Evolutionary conservation across 345 rosid species (phyloP).

Genomic region (Gossypium ekmanianum): DNA sequence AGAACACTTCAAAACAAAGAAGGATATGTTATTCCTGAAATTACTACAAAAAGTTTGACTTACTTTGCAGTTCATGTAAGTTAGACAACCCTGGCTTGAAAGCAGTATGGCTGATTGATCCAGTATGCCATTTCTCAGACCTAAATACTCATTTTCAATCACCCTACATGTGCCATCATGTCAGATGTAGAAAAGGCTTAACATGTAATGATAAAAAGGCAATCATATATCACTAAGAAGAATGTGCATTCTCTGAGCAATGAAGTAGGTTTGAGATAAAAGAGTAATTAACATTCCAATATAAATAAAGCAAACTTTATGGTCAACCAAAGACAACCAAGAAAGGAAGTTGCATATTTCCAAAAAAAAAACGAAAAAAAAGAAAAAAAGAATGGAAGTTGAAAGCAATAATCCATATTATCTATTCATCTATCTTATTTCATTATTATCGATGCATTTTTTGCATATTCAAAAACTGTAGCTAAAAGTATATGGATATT

Average conservation of each 20-base stretch:
- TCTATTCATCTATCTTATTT: background rate
- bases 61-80: slow-evolving; percentile 94
- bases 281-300: background rate
- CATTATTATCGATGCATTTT: background rate
- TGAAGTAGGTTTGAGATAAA: background rate
- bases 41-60: background rate
- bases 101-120: slow-evolving; percentile 95
- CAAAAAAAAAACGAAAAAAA: no score
- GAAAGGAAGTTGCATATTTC: background rate
- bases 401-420: slow-evolving; percentile 1
- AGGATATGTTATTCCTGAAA: background rate
- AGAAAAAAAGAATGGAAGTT: background rate
- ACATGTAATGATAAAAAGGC: background rate
- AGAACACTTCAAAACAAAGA: background rate
- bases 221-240: background rate
- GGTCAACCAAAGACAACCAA: background rate
- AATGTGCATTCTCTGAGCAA: background rate
- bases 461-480: background rate
- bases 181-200: slow-evolving; percentile 3
- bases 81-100: slow-evolving; percentile 75
- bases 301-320: background rate
- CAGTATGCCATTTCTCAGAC: slow-evolving; percentile 86
- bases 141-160: slow-evolving; percentile 88
- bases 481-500: background rate
- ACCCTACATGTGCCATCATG: slow-evolving; percentile 42